Evolutionary conservation across 192 early-diverging fungal genomes (phyloP).

Genomic region (Coemansia sp.): DNA sequence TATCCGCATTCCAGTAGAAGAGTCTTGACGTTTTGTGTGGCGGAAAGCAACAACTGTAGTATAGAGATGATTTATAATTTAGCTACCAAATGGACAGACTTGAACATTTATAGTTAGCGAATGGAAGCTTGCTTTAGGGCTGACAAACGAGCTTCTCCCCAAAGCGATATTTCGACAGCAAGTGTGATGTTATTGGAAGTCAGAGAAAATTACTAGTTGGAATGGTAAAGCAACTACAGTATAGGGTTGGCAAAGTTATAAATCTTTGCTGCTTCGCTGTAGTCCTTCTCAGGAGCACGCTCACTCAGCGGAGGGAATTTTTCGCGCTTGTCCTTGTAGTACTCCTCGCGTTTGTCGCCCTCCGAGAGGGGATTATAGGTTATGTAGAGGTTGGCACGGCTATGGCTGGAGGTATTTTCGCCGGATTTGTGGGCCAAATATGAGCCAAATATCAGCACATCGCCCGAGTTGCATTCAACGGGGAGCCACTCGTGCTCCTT

Average conservation of each 20-base stretch:
- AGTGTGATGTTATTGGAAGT: too few species aligned
- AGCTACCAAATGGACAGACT: neutral
- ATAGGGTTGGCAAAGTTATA: slow-evolving; percentile 65
- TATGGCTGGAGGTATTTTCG: slow-evolving; percentile 49
- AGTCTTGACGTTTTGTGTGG: neutral
- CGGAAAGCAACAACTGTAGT: neutral
- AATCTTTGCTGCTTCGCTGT: slow-evolving; percentile 55
- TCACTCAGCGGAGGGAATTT: slow-evolving; percentile 61
- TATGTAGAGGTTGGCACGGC: slow-evolving; percentile 60
- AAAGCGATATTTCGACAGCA: too few species aligned
- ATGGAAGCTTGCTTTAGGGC: too few species aligned
- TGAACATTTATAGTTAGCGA: neutral
- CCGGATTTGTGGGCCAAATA: slow-evolving; percentile 60
- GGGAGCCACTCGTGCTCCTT: slow-evolving; percentile 53
- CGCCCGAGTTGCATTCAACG: slow-evolving; percentile 58
- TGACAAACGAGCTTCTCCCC: too few species aligned
- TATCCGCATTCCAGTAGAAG: slow-evolving; percentile 46
- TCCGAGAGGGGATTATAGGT: slow-evolving; percentile 59
- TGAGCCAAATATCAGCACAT: slow-evolving; percentile 62
- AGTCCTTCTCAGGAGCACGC: slow-evolving; percentile 52
- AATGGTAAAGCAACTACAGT: slow-evolving; percentile 10
- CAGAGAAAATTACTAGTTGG: neutral
- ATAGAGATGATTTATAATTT: neutral
- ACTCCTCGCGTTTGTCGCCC: slow-evolving; percentile 59
- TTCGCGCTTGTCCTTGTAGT: slow-evolving; percentile 59